Evolutionary conservation across 1,284 basidiomycete genomes (phyloP).

Genomic region (Ustilago curta): DNA sequence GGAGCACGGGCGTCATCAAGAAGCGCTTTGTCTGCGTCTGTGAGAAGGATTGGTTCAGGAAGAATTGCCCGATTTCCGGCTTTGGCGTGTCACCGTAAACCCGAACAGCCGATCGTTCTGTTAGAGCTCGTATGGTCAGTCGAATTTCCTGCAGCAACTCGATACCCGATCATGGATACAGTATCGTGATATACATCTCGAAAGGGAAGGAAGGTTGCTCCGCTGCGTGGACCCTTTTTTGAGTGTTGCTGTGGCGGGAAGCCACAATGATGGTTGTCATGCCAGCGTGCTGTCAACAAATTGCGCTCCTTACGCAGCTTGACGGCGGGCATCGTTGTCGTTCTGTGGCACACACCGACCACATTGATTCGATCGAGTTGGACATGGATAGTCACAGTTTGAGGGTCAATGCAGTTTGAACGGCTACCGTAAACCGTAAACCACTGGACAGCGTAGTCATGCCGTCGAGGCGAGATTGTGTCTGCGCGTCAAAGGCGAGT

Average conservation of each 20-base stretch:
- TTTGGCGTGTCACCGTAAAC: not conserved
- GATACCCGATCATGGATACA: not conserved
- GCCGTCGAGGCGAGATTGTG: not conserved
- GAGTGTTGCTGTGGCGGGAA: not conserved
- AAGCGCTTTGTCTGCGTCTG: not conserved
- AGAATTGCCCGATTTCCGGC: slow-evolving; percentile 4
- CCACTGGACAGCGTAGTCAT: not conserved
- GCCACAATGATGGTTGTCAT: no score
- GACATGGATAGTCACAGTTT: not conserved
- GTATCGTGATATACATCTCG: no score
- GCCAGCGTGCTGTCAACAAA: no score
- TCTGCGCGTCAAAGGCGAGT: not conserved
- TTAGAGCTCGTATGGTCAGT: no score
- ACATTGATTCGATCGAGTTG: not conserved
- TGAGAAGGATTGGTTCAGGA: not conserved
- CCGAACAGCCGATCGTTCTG: not conserved
- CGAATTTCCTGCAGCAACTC: no score
- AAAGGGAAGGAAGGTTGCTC: slow-evolving; percentile 3
- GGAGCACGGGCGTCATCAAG: not conserved
- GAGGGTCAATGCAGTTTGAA: not conserved
- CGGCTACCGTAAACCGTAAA: no score
- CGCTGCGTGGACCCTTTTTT: not conserved
- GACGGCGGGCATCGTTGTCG: no score
- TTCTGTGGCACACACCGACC: no score
- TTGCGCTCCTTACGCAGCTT: no score